A percentile compares a stretch with the other conserved stretches of the same genome.
Evolutionary conservation across 2,329 filamentous ascomycete species (phyloP).

Genomic region (Ploettnerulaceae sp.): DNA sequence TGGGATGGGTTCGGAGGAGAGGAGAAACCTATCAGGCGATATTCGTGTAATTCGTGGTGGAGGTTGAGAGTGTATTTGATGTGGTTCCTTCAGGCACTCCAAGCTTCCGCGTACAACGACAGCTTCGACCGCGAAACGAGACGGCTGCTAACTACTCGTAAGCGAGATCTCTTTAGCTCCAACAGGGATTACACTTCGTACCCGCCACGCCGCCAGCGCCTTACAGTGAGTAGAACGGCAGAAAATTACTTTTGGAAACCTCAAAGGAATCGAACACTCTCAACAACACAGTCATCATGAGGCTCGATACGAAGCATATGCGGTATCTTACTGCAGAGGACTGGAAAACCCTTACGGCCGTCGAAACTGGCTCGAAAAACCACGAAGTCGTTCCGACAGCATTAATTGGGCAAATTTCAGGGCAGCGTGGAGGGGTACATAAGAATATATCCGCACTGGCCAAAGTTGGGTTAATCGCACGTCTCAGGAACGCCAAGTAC

Average conservation of each 20-base stretch:
- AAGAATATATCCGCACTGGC: constrained; percentile 85
- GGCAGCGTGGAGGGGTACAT: constrained; percentile 78
- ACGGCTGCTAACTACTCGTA: constrained; percentile 20
- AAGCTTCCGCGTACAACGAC: constrained; percentile 33
- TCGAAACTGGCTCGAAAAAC: constrained; percentile 90
- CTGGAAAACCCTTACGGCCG: constrained; percentile 90
- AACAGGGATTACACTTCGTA: constrained; percentile 19
- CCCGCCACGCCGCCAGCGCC: constrained; percentile 1
- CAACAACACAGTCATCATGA: constrained; percentile 54
- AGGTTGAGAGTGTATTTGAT: constrained; percentile 21
- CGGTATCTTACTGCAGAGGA: constrained; percentile 90
- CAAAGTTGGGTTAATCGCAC: constrained; percentile 85
- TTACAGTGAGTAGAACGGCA: constrained; percentile 20
- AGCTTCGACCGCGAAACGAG: constrained; percentile 21
- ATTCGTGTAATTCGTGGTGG: constrained; percentile 31
- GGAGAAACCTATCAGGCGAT: constrained; percentile 5
- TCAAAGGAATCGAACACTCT: constrained; percentile 9
- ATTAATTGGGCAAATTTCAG: constrained; percentile 78
- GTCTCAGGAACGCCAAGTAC: constrained; percentile 93
- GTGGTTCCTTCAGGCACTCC: constrained; percentile 25
- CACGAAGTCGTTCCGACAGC: constrained; percentile 94
- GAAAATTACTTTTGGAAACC: constrained; percentile 20
- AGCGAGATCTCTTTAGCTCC: constrained; percentile 20
- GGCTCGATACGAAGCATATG: constrained; percentile 88
- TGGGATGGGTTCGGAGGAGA: constrained; percentile 2